Evolutionary conservation across 1,284 basidiomycete species (phyloP).

Genomic region (Ustilago trichophora): DNA sequence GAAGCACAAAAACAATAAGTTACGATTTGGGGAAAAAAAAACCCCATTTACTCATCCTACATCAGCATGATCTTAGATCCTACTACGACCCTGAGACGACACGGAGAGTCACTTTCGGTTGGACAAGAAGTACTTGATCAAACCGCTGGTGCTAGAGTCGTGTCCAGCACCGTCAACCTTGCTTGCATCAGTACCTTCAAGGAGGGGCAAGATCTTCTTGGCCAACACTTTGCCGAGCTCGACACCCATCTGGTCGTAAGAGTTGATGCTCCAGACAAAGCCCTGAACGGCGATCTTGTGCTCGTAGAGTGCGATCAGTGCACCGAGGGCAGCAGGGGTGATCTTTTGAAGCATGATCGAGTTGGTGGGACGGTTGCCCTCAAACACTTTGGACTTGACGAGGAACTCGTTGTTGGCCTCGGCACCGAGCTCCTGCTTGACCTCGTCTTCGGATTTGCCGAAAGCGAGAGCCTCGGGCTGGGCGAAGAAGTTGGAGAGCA

Average conservation of each 20-base stretch:
- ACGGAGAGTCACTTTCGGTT: conserved; percentile 54
- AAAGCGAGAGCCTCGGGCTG: conserved; percentile 92
- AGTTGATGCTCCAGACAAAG: conserved; percentile 97
- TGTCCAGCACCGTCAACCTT: conserved; percentile 79
- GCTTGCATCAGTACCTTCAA: conserved; percentile 74
- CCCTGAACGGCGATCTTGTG: conserved; percentile 99
- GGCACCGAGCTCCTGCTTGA: conserved; percentile 79
- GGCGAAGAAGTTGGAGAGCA: conserved; percentile 97
- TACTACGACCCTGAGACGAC: too few species aligned
- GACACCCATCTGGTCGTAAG: conserved; percentile 75
- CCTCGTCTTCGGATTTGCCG: conserved; percentile 92
- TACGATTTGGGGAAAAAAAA: too few species aligned
- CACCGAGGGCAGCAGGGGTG: conserved; percentile 88
- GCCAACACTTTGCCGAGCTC: conserved; percentile 89
- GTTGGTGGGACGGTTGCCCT: conserved; percentile 96
- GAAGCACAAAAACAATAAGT: too few species aligned
- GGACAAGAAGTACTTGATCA: conserved; percentile 59
- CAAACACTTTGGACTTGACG: conserved; percentile 96
- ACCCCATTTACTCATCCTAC: too few species aligned
- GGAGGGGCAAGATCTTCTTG: conserved; percentile 90
- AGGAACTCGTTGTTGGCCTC: conserved; percentile 80
- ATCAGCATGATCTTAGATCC: too few species aligned
- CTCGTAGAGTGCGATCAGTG: conserved; percentile 90
- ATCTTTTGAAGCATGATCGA: conserved; percentile 92
- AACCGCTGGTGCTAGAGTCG: conserved; percentile 75